These are phyloP conservation scores for Hirschfeldia incana DNA, from an alignment of 345 rosid species.

Conservation along the genomic window DNA sequence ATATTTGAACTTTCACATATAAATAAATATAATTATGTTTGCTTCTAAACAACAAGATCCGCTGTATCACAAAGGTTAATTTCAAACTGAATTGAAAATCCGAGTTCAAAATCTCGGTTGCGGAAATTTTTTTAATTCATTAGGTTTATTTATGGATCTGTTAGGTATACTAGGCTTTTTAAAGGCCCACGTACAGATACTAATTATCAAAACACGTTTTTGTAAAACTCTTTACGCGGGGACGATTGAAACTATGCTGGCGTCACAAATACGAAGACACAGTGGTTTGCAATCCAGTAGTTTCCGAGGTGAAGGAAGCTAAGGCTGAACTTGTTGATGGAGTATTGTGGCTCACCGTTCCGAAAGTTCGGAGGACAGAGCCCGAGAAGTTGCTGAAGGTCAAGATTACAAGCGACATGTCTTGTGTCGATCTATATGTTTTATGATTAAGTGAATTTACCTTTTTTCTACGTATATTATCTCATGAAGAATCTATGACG, in stretches of 20 bases:
- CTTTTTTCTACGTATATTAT: no score
- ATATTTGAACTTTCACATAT: background rate
- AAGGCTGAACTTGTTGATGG: slow-evolving; percentile 17
- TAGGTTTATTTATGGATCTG: background rate
- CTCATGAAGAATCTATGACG: no score
- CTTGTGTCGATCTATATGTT: no score
- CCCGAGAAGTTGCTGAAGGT: background rate
- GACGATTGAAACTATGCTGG: background rate
- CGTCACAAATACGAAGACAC: slow-evolving; percentile 26
- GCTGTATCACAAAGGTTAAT: background rate
- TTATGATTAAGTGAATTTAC: no score
- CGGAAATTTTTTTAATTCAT: no score
- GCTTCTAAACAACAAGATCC: background rate
- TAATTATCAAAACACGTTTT: no score
- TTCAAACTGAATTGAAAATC: no score
- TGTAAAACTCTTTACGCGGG: no score
- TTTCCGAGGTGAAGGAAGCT: background rate
- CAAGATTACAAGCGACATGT: background rate
- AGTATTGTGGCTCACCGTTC: slow-evolving; percentile 25
- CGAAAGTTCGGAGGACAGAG: slow-evolving; percentile 11
- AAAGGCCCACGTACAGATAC: background rate
- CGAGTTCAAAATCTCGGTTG: no score
- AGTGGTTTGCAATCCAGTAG: background rate
- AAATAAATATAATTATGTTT: background rate
- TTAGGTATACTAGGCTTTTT: background rate